A percentile compares a stretch with the other conserved stretches of the same genome.
Evolutionary conservation across 2,329 filamentous ascomycete genomes (phyloP).

Genomic region (Xylaria sp.): DNA sequence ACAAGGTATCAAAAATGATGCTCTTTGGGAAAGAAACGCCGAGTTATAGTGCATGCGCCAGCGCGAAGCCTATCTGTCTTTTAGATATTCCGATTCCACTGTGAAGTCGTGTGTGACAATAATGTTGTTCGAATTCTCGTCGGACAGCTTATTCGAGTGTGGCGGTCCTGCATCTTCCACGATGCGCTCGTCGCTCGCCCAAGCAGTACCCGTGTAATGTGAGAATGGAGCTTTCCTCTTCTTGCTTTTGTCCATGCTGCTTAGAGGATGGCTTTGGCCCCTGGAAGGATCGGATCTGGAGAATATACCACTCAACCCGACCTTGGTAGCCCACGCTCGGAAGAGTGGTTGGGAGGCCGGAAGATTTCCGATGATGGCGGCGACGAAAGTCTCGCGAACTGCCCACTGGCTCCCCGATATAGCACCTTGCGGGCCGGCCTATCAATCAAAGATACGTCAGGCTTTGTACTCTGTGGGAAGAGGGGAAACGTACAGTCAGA

Average conservation of each 20-base stretch:
- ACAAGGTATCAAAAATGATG: no score
- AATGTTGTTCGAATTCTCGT: constrained; percentile 16
- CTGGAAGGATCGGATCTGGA: constrained; percentile 18
- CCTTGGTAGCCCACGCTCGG: constrained; percentile 30
- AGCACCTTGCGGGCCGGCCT: constrained; percentile 31
- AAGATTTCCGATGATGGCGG: constrained; percentile 51
- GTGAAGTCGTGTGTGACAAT: constrained; percentile 26
- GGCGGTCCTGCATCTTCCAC: constrained; percentile 9
- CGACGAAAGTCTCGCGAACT: constrained; percentile 51
- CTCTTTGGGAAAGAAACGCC: no score
- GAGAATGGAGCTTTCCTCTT: constrained; percentile 14
- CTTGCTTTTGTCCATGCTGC: constrained; percentile 20
- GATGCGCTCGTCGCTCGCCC: constrained; percentile 38
- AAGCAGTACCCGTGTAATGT: constrained; percentile 19
- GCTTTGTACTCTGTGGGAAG: neutral
- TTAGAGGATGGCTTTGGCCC: constrained; percentile 20
- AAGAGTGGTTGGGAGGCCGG: constrained; percentile 42
- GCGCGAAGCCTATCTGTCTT: constrained; percentile 3
- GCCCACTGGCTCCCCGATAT: constrained; percentile 47
- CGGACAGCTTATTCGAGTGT: neutral
- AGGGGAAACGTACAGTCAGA: constrained; percentile 44
- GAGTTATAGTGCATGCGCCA: constrained; percentile 1
- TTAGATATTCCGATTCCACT: constrained; percentile 14
- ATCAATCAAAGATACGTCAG: constrained; percentile 6
- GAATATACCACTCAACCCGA: constrained; percentile 37